A percentile compares a stretch with the other conserved stretches of the same genome.
Evolutionary conservation across 202 grass and related monocot species (phyloP).

Genomic region (Thinopyrum obtusiflorum): DNA sequence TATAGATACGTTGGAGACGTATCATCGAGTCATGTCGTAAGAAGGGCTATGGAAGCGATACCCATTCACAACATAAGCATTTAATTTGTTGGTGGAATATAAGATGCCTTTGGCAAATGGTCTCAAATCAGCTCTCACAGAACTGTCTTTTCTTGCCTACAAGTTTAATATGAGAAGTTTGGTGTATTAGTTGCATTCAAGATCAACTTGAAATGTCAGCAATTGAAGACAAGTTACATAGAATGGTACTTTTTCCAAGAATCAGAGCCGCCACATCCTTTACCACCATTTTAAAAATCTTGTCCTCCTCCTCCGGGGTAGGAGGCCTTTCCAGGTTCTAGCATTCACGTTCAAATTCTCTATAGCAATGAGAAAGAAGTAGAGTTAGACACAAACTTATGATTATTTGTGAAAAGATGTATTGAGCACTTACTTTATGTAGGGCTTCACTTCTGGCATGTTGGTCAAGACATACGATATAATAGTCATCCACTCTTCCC

Average conservation of each 20-base stretch:
- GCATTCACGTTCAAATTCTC: not conserved
- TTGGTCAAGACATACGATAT: too few species aligned
- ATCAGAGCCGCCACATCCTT: not conserved
- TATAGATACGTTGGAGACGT: too few species aligned
- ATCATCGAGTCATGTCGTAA: not conserved
- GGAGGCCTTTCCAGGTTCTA: not conserved
- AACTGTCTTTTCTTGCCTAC: not conserved
- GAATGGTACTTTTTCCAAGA: not conserved
- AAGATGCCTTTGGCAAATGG: not conserved
- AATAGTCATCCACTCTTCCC: too few species aligned
- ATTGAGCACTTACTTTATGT: not conserved
- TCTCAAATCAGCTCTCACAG: not conserved
- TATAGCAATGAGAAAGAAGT: not conserved
- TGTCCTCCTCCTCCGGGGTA: not conserved
- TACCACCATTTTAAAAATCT: not conserved
- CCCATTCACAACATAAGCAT: not conserved
- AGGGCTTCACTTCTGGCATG: too few species aligned
- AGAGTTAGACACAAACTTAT: not conserved
- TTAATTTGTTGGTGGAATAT: not conserved
- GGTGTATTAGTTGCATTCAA: not conserved
- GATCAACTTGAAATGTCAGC: not conserved
- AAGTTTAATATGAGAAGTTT: not conserved
- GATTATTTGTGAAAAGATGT: not conserved
- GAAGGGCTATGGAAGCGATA: not conserved
- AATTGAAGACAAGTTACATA: not conserved